Evolutionary conservation across 208 protist species (phyloP), one percentile per base, ranked within the genome.

Genomic region (Leishmania gerbilli): DNA sequence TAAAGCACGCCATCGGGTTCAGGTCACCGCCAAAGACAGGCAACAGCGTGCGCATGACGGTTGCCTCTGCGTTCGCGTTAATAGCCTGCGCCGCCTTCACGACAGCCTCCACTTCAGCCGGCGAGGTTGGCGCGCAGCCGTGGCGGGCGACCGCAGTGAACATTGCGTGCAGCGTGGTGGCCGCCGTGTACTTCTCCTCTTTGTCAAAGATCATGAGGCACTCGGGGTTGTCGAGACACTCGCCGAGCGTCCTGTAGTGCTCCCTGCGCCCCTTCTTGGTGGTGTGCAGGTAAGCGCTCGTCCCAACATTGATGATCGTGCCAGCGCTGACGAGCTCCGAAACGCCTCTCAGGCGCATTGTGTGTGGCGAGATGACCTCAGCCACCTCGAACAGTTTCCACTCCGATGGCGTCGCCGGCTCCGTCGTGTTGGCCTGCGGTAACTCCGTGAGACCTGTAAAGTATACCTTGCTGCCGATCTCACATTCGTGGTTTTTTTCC

Each of bases 1-100:
- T 88, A 53, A 99, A 91, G 81, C 97, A 95, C n/a, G 93, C 84
- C 95, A 99, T 91, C 40, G 97, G 95, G 83, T 93, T 93, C 40
- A 99, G 84, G 60, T 93, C 86, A 45, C 98, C 98, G 15, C 42
- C 77, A 75, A 92, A 93, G 47, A 90, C 85, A 40, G 90, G 82
- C 49, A 95, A 83, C 64, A 95, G 71, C 79, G 76, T 45, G 40
- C 72, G 71, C 68, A 93, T 91, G 3, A 95, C 49, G 71, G 40
- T 76, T 21, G 55, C 84, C 58, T 94, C 84, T 7, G 84, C 80
- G 69, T 71, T 82, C 24, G 74, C 58, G 67, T 84, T 71, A 49
- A 82, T 55, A 31, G 65, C 47, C 67, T 87, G 80, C 13, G 92
- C 93, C 51, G 64, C 55, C 11, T 71, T 60, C 24, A 92, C 67